Conservation (phyloP, 1,139 yeast genomes). For the Zygoascus meyerae region DNA sequence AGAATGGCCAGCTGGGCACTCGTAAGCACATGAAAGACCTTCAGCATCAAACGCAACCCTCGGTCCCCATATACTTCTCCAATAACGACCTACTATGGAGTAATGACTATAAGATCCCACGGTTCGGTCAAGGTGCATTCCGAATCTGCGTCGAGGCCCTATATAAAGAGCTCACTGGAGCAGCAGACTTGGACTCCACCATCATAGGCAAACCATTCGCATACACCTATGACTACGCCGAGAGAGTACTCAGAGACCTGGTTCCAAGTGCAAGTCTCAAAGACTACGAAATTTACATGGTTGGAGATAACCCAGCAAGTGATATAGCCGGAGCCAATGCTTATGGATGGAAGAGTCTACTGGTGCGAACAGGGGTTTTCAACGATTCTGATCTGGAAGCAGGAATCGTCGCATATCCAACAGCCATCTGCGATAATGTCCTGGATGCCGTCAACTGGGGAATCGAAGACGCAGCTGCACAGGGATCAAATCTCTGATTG, state of each 20-base stretch:
- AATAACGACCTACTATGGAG: conserved; percentile 91
- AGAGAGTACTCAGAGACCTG: conserved; percentile 49
- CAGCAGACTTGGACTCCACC: conserved; percentile 45
- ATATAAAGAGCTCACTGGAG: conserved; percentile 54
- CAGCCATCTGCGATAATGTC: conserved; percentile 34
- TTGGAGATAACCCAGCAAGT: conserved; percentile 92
- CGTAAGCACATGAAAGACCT: conserved; percentile 32
- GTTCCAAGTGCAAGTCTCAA: conserved; percentile 17
- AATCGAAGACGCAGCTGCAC: background rate
- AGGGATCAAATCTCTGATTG: background rate
- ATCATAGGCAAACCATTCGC: conserved; percentile 82
- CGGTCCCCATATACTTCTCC: conserved; percentile 76
- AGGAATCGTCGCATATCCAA: conserved; percentile 30
- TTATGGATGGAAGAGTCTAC: conserved; percentile 81
- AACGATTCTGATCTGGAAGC: conserved; percentile 53
- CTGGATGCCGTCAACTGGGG: conserved; percentile 35
- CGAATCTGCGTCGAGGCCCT: conserved; percentile 58
- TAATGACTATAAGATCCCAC: conserved; percentile 67
- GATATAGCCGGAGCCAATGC: conserved; percentile 86
- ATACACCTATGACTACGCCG: conserved; percentile 81
- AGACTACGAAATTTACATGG: conserved; percentile 61
- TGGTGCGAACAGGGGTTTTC: conserved; percentile 85
- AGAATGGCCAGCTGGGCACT: conserved; percentile 64
- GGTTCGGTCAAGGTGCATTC: conserved; percentile 93
- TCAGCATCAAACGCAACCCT: conserved; percentile 40